Percentiles rank a stretch among this genome's conserved stretches.
phyloP scores from a whole-genome alignment of 768 basidiomycete genomes.

The Austroboletus festivus region DNA sequence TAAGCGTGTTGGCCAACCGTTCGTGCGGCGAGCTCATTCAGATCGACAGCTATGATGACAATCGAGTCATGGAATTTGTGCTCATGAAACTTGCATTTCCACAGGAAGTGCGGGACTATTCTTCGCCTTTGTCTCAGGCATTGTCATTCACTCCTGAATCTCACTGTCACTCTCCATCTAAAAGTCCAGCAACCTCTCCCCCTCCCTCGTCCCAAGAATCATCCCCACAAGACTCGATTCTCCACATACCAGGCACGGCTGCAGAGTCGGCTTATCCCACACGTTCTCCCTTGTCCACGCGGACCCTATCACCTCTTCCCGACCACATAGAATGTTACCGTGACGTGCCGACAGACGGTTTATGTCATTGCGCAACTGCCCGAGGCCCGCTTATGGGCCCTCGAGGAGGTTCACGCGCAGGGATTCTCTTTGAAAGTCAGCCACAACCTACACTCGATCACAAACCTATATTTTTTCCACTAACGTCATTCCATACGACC shows the following conservation, averaged over 20 bases:
- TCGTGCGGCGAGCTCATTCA: constrained; percentile 2
- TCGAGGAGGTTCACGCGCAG: constrained; percentile 8
- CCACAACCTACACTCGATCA: constrained; percentile 10
- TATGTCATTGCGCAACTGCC: background rate
- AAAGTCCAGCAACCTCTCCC: constrained; percentile 28
- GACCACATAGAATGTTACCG: constrained; percentile 13
- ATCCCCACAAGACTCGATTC: constrained; percentile 26
- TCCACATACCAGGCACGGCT: constrained; percentile 2
- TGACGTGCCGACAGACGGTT: constrained; percentile 13
- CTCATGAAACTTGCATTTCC: constrained; percentile 67
- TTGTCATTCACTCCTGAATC: constrained; percentile 13
- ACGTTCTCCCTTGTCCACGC: constrained; percentile 23
- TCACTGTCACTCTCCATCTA: constrained; percentile 17
- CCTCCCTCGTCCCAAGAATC: constrained; percentile 27
- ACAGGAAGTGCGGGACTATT: constrained; percentile 39
- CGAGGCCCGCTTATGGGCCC: constrained; percentile 2
- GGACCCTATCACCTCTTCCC: constrained; percentile 20
- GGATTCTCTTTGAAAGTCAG: constrained; percentile 10
- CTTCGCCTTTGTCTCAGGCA: constrained; percentile 17
- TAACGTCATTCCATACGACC: constrained; percentile 60
- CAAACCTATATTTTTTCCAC: constrained; percentile 51
- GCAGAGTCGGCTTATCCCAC: constrained; percentile 10
- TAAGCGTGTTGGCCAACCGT: constrained; percentile 29
- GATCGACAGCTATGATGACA: constrained; percentile 49
- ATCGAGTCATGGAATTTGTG: constrained; percentile 65